Evolutionary conservation across 345 rosid species (phyloP), one percentile per base, ranked within the genome.

Genomic region (Hibiscus tridactylites): DNA sequence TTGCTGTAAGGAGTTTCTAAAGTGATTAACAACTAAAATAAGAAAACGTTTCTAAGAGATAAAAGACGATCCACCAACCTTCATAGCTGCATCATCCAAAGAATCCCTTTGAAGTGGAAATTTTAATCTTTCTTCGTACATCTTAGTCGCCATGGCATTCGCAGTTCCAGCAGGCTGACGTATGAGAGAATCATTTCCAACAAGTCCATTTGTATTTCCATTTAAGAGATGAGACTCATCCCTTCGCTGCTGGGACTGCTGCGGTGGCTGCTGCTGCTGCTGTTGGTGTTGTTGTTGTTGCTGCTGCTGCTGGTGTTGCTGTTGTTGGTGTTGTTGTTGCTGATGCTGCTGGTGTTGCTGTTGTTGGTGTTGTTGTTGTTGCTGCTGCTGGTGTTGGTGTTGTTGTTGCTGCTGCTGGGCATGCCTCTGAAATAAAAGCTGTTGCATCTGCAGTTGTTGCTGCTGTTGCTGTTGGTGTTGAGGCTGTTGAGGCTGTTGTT

Each of bases 61-160:
- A 19, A 64, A 64, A 26, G 6, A 46, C 19, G 35, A 52, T 65
- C 35, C 49, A 76, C 81, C 78, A 73, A 93, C 98, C 93, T 94
- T 92, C 82, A 89, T 91, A 46, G 90, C 80, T 15, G 89, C 79
- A 74, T 94, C 97, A 71, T 92, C 97, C 84, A 92, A 77, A 39
- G 92, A 77, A 81, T 94, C 97, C 84, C 98, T 89, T 80, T 86
- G 96, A 72, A 73, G 79, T 42, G 98, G 93, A 69, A 83, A 31
- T 76, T 94, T 94, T 61, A 86, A 77, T 64, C 88, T 83, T 71
- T 94, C 97, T 84, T 89, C 97, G 16, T 90, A 93, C 87, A 93
- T 83, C 81, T 88, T 94, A 63, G 87, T 86, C 26, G 93, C 91
- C 80, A 91, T 61, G 69, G 93, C 92, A 88, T 83, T 91, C 61